Evolutionary conservation across 2,329 filamentous ascomycete genomes (phyloP), one percentile per base, ranked within the genome.

Genomic region (Pyrenophora seminiperda): DNA sequence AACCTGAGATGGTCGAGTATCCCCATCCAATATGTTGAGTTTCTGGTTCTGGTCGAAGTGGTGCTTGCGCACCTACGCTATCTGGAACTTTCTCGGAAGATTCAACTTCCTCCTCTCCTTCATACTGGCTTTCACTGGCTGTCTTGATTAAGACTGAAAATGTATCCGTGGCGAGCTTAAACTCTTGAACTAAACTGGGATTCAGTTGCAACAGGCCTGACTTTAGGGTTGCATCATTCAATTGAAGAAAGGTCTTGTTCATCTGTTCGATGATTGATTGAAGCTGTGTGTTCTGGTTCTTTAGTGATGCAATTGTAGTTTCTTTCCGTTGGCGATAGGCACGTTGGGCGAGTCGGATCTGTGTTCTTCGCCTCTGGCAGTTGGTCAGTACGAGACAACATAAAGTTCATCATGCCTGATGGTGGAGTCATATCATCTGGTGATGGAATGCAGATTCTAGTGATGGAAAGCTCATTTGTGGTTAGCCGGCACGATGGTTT

Each of bases 261-360:
- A 95, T 90, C 61, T 88, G 83, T 47, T 88, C 82, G 53, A 92
- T 87, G 17, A 82, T 83, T 11, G 80, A 79, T 50, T 87, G 83
- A n/a, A 95, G 81, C 18, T 83, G 80, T 45, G 85, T 77, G 19
- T 93, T 89, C 53, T 86, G 81, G 45, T 83, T 81, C 66, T 91
- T 87, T 9, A 96, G 79, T 1, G 83, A 84, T 20, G 84, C 81
- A 47, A 96, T 93, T 4, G 89, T 88, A 17, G 82, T 87, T 67
- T 96, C 91, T 73, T 96, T 96, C 42, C 91, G 86, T 64, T 88
- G 84, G 13, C 91, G 84, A 67, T 96, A 96, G 1, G 90, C 90
- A 58, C 91, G 80, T 71, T 96, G 91, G 2, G 91, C 91, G 46
- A 93, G 81, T 18, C 91, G 86, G 56, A 96, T 94, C 69, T 96